Base-by-base conservation (phyloP, 2,329 filamentous ascomycete species). In the Dendryphion nanum region DNA sequence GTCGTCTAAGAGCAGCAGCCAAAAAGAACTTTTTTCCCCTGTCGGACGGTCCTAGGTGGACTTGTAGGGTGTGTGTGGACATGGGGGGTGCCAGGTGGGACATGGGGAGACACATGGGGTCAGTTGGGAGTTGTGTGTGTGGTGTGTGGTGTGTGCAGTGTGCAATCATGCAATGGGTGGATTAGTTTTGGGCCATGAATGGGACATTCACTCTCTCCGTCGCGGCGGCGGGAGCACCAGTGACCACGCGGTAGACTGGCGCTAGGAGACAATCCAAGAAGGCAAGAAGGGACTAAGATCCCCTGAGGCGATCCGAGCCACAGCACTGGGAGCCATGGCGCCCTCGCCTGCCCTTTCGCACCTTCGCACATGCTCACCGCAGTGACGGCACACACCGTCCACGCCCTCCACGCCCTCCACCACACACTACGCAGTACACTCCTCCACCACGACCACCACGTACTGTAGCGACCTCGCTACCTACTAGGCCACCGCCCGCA, bases 171-270 rank as follows among this genome's bases (percentile, higher is more conserved):
- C n/a, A n/a, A n/a, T n/a, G n/a, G n/a, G n/a, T n/a, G n/a, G n/a
- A n/a, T n/a, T 26, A 26, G 23, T 8, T 26, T 10, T 26, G n/a
- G n/a, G 10, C 23, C 23, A 10, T 33, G 42, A 53, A 13, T 37
- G 51, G 46, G 49, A 41, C 44, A 46, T 45, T 48, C 48, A 50
- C 40, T 47, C n/a, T 15, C 40, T 48, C 47, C 45, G 48, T 53
- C 55, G 57, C 57, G 55, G 57, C 56, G 49, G 42, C 57, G 58
- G 58, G 53, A 61, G 49, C 48, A 55, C 33, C 20, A 41, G 23
- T 26, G 23, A n/a, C 41, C 53, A 60, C 51, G 55, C 56, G 56
- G 55, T 51, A 45, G 45, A 41, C 37, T 37, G 42, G 45, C 42
- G 56, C 59, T 62, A 50, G 15, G 10, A n/a, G 16, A 30, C 29